Conservation (phyloP, 2,329 filamentous ascomycete genomes). For the Fragosphaeria purpurea region DNA sequence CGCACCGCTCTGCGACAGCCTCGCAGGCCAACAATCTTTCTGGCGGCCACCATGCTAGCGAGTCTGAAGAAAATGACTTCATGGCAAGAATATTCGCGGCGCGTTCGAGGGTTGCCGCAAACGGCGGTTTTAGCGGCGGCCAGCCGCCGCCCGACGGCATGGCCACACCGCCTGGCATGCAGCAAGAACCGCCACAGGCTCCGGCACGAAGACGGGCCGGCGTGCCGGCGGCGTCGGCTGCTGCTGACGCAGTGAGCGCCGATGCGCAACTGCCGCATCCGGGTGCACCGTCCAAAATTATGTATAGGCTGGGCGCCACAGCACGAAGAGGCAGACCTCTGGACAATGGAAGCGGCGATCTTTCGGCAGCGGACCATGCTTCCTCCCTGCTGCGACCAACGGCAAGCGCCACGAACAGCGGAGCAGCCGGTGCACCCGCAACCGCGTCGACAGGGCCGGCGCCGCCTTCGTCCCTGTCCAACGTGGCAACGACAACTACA, state of each 20-base stretch:
- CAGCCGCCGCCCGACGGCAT: slow-evolving; percentile 38
- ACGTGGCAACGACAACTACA: too few species aligned
- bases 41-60: slow-evolving; percentile 12
- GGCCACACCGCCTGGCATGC: slow-evolving; percentile 50
- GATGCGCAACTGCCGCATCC: slow-evolving; percentile 28
- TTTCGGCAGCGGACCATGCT: slow-evolving; percentile 28
- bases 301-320: slow-evolving; percentile 42
- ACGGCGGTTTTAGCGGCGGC: slow-evolving; percentile 27
- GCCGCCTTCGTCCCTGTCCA: slow-evolving; percentile 19
- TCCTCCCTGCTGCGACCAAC: slow-evolving; percentile 25
- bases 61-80: slow-evolving; percentile 42
- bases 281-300: slow-evolving; percentile 49
- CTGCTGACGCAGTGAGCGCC: slow-evolving; percentile 37
- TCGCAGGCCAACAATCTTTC: neutral
- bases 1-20: neutral
- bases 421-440: neutral
- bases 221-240: slow-evolving; percentile 32
- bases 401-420: slow-evolving; percentile 6
- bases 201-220: slow-evolving; percentile 44
- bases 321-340: slow-evolving; percentile 25
- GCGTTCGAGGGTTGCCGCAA: slow-evolving; percentile 33
- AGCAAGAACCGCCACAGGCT: slow-evolving; percentile 39
- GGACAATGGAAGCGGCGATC: slow-evolving; percentile 21
- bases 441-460: neutral
- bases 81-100: slow-evolving; percentile 46